phyloP scores from a whole-genome alignment of 345 rosid genomes.

The Diplotaxis tenuifolia region DNA sequence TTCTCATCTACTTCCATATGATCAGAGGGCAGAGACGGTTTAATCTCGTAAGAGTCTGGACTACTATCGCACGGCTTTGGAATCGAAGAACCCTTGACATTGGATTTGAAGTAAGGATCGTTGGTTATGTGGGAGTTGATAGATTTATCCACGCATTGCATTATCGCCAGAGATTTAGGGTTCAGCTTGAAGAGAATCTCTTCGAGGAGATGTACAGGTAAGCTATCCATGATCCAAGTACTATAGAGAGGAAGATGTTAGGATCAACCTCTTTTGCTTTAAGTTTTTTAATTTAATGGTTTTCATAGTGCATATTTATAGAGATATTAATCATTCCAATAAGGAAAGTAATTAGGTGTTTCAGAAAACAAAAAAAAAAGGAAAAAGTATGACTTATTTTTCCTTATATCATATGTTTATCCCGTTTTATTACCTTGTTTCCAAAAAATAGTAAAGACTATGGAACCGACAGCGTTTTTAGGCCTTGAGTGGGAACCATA shows the following conservation, averaged over 20 bases:
- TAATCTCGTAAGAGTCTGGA: background rate
- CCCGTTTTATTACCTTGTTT: background rate
- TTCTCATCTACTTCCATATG: slow-evolving; percentile 1
- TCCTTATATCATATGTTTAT: background rate
- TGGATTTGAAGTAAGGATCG: background rate
- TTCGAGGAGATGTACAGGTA: slow-evolving; percentile 8
- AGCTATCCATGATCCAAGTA: background rate
- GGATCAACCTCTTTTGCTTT: background rate
- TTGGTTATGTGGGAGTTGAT: background rate
- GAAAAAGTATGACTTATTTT: background rate
- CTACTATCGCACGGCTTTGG: background rate
- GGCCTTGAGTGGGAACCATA: too few relatives aligned
- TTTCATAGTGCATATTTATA: background rate
- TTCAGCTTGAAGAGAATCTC: slow-evolving; percentile 8
- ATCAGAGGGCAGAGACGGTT: background rate
- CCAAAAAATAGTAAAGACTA: background rate
- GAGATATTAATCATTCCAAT: background rate
- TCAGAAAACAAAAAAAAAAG: background rate
- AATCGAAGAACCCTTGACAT: background rate
- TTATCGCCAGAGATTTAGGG: slow-evolving; percentile 3
- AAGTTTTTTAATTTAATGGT: background rate
- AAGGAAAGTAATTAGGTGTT: background rate
- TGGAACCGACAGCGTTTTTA: too few relatives aligned
- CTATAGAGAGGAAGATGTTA: background rate
- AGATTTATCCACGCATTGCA: background rate